Evolutionary conservation across 805 yeast species (phyloP).

Genomic region (Starmerella apis): DNA sequence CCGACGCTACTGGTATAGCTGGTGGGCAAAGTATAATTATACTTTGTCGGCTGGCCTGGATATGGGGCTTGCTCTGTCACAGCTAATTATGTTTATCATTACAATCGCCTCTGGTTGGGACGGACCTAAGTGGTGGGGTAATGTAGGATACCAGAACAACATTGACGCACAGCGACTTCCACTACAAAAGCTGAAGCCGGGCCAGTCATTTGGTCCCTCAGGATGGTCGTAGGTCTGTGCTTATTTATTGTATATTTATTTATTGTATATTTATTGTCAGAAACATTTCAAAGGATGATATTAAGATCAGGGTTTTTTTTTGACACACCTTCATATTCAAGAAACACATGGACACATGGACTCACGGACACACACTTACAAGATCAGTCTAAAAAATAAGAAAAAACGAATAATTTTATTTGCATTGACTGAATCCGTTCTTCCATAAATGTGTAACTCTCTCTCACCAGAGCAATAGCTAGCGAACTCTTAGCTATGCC

Average conservation of each 20-base stretch:
- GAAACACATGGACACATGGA: too few species aligned
- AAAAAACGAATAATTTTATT: too few species aligned
- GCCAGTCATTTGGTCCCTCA: conserved; percentile 41
- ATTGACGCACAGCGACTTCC: conserved; percentile 31
- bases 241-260: background rate
- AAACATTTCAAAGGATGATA: too few species aligned
- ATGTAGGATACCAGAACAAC: conserved; percentile 36
- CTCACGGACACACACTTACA: too few species aligned
- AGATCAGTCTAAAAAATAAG: too few species aligned
- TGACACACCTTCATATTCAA: too few species aligned
- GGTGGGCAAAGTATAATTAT: conserved; percentile 74
- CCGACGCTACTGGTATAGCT: conserved; percentile 44
- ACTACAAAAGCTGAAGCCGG: conserved; percentile 31
- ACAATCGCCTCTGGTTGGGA: conserved; percentile 37
- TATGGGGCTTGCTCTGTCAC: conserved; percentile 56
- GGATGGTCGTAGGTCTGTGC: conserved; percentile 32
- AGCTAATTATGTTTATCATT: conserved; percentile 47
- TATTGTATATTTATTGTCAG: conserved; percentile 2
- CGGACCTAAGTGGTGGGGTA: conserved; percentile 59
- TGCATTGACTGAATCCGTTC: too few species aligned
- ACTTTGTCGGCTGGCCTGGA: conserved; percentile 56
- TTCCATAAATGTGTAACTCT: too few species aligned
- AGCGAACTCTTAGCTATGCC: too few species aligned
- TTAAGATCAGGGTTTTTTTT: too few species aligned
- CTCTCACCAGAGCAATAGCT: too few species aligned